Percentiles rank a stretch among this genome's conserved stretches.
Conservation (phyloP, 2,329 filamentous ascomycete species). For the Hymenoscyphus linearis region DNA sequence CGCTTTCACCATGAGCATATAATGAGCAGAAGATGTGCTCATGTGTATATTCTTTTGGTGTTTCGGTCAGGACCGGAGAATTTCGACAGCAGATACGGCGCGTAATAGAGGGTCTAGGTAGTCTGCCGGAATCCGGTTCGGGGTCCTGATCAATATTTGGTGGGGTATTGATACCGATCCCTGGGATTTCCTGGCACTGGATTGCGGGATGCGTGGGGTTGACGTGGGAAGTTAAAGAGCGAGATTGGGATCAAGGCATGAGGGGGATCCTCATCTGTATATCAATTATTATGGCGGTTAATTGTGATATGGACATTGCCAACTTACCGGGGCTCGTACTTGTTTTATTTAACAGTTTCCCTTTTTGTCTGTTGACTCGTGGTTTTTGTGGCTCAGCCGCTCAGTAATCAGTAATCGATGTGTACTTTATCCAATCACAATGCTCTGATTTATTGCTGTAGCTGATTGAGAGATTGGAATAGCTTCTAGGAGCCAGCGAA, state of each 20-base stretch:
- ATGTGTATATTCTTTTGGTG: conserved; percentile 9
- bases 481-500: neutral
- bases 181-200: neutral
- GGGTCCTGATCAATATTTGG: neutral
- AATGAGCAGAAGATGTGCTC: conserved; percentile 17
- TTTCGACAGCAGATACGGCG: neutral
- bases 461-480: neutral
- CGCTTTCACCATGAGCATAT: conserved; percentile 29
- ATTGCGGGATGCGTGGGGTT: neutral
- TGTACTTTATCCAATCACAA: neutral
- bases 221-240: neutral
- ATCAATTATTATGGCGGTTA: neutral
- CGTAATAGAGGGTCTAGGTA: neutral
- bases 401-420: conserved; percentile 8
- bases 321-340: too few species aligned
- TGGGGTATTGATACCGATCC: neutral
- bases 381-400: conserved; percentile 3
- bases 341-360: neutral
- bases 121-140: neutral
- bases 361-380: neutral
- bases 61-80: neutral
- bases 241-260: neutral
- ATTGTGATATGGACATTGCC: too few species aligned
- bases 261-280: neutral
- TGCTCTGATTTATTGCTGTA: neutral